Percentiles rank a stretch among this genome's conserved stretches.
These are phyloP conservation scores for Phoma sp. DNA, from an alignment of 2,329 filamentous ascomycete species.

Conservation along the genomic window DNA sequence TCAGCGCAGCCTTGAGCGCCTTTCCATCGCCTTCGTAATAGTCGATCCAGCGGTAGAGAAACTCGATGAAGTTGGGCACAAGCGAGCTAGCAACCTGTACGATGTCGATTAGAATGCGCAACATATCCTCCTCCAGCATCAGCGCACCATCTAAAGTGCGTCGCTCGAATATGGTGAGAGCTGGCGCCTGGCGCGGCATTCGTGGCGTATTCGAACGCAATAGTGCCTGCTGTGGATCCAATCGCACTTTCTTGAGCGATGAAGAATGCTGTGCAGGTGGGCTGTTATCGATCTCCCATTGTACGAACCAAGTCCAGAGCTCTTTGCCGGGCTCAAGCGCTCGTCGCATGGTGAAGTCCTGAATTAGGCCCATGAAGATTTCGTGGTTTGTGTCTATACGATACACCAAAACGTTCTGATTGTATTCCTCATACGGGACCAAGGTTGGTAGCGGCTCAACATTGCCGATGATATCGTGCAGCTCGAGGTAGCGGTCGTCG, in stretches of 20 bases:
- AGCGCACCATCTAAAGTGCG: constrained; percentile 32
- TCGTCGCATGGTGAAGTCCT: constrained; percentile 38
- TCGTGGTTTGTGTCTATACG: constrained; percentile 37
- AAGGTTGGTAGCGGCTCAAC: constrained; percentile 40
- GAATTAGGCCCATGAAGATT: constrained; percentile 35
- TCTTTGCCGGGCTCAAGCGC: constrained; percentile 30
- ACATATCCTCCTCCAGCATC: constrained; percentile 37
- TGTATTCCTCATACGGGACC: constrained; percentile 41
- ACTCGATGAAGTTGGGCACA: constrained; percentile 47
- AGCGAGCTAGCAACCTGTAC: constrained; percentile 35
- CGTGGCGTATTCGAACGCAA: not conserved
- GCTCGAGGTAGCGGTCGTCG: constrained; percentile 39
- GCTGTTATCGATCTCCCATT: constrained; percentile 37
- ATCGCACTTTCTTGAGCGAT: constrained; percentile 35
- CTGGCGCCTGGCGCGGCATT: constrained; percentile 13
- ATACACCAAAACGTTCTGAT: constrained; percentile 33
- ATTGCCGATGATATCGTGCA: constrained; percentile 43
- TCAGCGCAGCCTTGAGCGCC: constrained; percentile 42
- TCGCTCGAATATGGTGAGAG: constrained; percentile 26
- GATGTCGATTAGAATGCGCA: constrained; percentile 43
- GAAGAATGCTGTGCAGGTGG: constrained; percentile 8
- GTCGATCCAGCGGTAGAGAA: constrained; percentile 45
- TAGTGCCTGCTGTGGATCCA: constrained; percentile 10
- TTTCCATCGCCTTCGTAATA: constrained; percentile 41
- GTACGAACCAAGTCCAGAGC: constrained; percentile 44